Evolutionary conservation across 2,329 filamentous ascomycete species (phyloP).

Genomic region (Exophiala bonariae): DNA sequence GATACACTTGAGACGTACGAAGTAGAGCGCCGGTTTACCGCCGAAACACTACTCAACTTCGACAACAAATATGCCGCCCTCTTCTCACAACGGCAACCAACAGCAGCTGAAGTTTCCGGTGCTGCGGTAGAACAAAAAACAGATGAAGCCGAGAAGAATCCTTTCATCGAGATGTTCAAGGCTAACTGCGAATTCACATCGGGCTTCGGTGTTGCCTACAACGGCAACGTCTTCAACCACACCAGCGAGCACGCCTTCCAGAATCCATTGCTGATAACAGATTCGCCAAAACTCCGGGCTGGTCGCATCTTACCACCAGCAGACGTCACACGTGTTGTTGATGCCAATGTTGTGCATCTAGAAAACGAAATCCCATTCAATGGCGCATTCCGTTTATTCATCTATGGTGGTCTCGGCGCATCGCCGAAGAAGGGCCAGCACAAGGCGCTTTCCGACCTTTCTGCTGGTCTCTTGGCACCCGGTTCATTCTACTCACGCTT

Average conservation of each 20-base stretch:
- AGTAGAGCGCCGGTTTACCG: slow-evolving; percentile 78
- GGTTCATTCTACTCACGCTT: slow-evolving; percentile 70
- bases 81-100: slow-evolving; percentile 77
- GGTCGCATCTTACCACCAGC: slow-evolving; percentile 76
- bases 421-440: slow-evolving; percentile 48
- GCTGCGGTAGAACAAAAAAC: slow-evolving; percentile 61
- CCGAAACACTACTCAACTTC: slow-evolving; percentile 80
- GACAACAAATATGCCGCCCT: slow-evolving; percentile 87
- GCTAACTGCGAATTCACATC: slow-evolving; percentile 88
- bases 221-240: slow-evolving; percentile 83
- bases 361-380: slow-evolving; percentile 89
- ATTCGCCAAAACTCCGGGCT: slow-evolving; percentile 66
- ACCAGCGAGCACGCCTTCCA: slow-evolving; percentile 69
- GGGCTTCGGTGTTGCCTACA: slow-evolving; percentile 86
- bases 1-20: slow-evolving; percentile 82
- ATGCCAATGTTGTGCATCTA: slow-evolving; percentile 85
- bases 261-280: slow-evolving; percentile 61
- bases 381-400: slow-evolving; percentile 80
- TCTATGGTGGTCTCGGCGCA: slow-evolving; percentile 73
- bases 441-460: slow-evolving; percentile 68
- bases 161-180: slow-evolving; percentile 88
- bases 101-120: slow-evolving; percentile 69
- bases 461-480: slow-evolving; percentile 62
- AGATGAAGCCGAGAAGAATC: slow-evolving; percentile 59
- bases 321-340: slow-evolving; percentile 80